phyloP scores from a whole-genome alignment of 1,139 yeast genomes.

The Geotrichum phurueaensis region DNA sequence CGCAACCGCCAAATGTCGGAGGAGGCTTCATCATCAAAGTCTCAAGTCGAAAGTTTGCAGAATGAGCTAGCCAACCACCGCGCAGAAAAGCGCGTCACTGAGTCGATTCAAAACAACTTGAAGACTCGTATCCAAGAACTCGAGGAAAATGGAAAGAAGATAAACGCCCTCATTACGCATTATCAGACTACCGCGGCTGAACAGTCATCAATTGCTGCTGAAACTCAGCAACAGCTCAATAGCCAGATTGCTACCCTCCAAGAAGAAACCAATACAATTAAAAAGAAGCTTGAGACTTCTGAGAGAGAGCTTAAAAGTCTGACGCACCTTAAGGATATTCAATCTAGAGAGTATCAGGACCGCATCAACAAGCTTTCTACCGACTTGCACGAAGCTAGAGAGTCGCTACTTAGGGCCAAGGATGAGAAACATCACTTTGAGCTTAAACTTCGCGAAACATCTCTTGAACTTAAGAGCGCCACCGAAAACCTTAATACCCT shows the following conservation, averaged over 20 bases:
- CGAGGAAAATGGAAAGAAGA: conserved; percentile 52
- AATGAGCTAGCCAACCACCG: conserved; percentile 38
- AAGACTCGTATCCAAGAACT: conserved; percentile 50
- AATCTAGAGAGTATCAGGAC: conserved; percentile 50
- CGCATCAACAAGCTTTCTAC: conserved; percentile 53
- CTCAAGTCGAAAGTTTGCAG: conserved; percentile 32
- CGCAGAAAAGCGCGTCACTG: conserved; percentile 52
- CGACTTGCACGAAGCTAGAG: conserved; percentile 43
- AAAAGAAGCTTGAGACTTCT: conserved; percentile 47
- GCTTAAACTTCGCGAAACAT: conserved; percentile 32
- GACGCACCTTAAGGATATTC: conserved; percentile 27
- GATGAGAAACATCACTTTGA: conserved; percentile 37
- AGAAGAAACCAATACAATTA: conserved; percentile 40
- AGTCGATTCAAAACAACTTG: conserved; percentile 46
- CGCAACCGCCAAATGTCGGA: conserved; percentile 55
- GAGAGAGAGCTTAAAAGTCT: conserved; percentile 33
- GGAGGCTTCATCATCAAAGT: conserved; percentile 43
- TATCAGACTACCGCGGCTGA: conserved; percentile 54
- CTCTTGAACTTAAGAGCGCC: conserved; percentile 36
- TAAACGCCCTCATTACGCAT: conserved; percentile 54
- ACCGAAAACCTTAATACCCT: conserved; percentile 36
- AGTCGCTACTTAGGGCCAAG: conserved; percentile 42
- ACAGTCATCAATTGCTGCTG: conserved; percentile 50
- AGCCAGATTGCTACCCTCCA: conserved; percentile 52
- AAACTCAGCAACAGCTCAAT: conserved; percentile 47